These are phyloP conservation scores for Picochlorum sp. DNA, from an alignment of 139 green algal genomes.

Conservation along the genomic window DNA sequence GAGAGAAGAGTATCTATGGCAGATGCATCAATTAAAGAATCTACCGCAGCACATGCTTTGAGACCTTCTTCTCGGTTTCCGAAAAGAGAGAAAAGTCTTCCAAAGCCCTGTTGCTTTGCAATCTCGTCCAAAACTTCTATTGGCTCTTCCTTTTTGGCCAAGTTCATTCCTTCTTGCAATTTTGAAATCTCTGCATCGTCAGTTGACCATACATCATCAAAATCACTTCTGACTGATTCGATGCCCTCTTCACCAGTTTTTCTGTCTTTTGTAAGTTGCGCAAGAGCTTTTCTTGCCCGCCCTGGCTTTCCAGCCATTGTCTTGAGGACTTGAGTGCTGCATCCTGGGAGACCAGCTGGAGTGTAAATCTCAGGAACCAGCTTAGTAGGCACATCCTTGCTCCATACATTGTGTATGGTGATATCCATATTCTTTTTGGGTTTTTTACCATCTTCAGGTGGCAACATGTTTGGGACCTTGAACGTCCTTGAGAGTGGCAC, in stretches of 20 bases:
- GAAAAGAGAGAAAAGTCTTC: slow-evolving; percentile 71
- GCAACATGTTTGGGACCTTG: slow-evolving; percentile 46
- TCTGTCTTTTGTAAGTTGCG: slow-evolving; percentile 22
- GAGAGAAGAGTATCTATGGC: slow-evolving; percentile 92
- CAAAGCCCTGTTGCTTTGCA: slow-evolving; percentile 48
- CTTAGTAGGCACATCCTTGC: slow-evolving; percentile 23
- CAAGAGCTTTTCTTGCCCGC: slow-evolving; percentile 55
- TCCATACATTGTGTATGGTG: slow-evolving; percentile 69
- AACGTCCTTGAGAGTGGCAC: slow-evolving; percentile 33
- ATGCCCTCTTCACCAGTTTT: slow-evolving; percentile 8
- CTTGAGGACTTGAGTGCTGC: slow-evolving; percentile 50
- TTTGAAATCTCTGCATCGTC: slow-evolving; percentile 19
- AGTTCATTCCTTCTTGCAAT: not conserved
- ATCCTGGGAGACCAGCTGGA: slow-evolving; percentile 32
- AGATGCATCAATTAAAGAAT: slow-evolving; percentile 65
- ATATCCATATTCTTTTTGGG: slow-evolving; percentile 60
- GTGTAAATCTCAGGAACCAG: slow-evolving; percentile 48
- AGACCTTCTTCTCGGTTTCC: slow-evolving; percentile 54
- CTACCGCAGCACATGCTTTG: slow-evolving; percentile 70
- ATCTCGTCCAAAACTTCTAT: slow-evolving; percentile 31
- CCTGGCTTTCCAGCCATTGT: slow-evolving; percentile 71
- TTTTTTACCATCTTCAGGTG: slow-evolving; percentile 40
- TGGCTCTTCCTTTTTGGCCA: slow-evolving; percentile 3
- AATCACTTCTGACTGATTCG: slow-evolving; percentile 3
- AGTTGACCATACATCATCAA: slow-evolving; percentile 18